Base-by-base conservation (phyloP, 768 basidiomycete genomes). In the Xerocomus brunneocitrinus region DNA sequence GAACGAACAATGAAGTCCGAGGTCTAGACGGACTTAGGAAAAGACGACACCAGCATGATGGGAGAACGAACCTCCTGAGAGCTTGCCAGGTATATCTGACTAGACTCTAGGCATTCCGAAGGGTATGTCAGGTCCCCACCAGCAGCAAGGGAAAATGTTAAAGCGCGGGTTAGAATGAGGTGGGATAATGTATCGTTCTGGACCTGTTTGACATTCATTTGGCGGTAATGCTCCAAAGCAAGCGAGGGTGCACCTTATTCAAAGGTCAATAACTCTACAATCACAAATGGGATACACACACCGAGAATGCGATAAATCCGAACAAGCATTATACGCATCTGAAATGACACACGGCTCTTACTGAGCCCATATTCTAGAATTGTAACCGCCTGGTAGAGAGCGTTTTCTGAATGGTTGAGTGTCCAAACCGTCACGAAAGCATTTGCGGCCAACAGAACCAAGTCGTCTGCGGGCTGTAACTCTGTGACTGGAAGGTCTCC, bases 101-200 rank as follows among this genome's bases (percentile, higher is more conserved):
- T 87, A 4, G 87, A 78, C 64, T 91, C 89, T 36, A 89, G 60
- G 64, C 87, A 89, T 67, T 92, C 91, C 13, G 85, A 78, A 24
- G 81, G 75, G 67, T 83, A 80, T 1, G 89, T 86, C 28, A 93
- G 67, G 61, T 93, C 91, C 8, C 91, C 91, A 13, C 74, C 79
- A 4, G 87, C 76, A 41, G 88, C 84, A 36, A 87, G 71, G 3
- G 89, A 91, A 73, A 91, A 95, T 0, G 84, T 88, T 22, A 84
- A 81, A 10, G 85, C 80, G 22, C 92, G 81, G 19, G 88, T 82
- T 39, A 93, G 78, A 48, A 93, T 70, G 50, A 91, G 79, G 65
- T 95, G 90, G 2, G 90, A 91, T 8, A 97, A 75, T 1, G 94
- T 95, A 62, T 97, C 94, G 53, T 87, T 80, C 66, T 95, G 92